These are phyloP conservation scores for Fomitopsis schrenkii DNA, from an alignment of 1,284 basidiomycete genomes.

Conservation along the genomic window DNA sequence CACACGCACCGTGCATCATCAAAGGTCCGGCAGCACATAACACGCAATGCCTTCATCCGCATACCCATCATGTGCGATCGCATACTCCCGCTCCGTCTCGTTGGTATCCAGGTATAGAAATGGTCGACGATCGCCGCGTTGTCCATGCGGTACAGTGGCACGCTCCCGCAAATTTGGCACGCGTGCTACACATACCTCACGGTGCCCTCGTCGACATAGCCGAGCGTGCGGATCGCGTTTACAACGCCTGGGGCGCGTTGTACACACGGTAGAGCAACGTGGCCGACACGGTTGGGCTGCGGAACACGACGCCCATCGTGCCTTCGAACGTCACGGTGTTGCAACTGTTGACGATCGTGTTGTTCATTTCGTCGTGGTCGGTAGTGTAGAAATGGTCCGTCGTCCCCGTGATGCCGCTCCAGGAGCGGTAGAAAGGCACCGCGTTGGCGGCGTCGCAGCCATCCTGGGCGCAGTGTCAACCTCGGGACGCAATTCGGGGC, in stretches of 20 bases:
- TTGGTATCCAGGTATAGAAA: slow-evolving; percentile 4
- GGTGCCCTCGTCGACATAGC: slow-evolving; percentile 2
- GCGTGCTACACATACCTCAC: background rate
- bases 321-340: background rate
- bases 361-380: background rate
- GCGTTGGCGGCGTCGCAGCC: background rate
- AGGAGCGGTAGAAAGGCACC: background rate
- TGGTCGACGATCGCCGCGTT: background rate
- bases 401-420: background rate
- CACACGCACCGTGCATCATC: background rate
- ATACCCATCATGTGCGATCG: background rate
- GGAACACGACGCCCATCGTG: background rate
- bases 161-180: background rate
- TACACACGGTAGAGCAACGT: slow-evolving; percentile 3
- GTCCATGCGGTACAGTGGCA: slow-evolving; percentile 3
- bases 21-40: background rate
- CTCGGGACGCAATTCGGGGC: too few relatives aligned
- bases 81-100: background rate
- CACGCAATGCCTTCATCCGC: background rate
- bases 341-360: background rate
- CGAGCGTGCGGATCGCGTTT: background rate
- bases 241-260: background rate
- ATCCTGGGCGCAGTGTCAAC: background rate
- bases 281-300: background rate
- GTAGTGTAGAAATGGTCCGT: slow-evolving; percentile 8